Conservation (phyloP, 768 basidiomycete genomes). For the Lenzites betulinus region DNA sequence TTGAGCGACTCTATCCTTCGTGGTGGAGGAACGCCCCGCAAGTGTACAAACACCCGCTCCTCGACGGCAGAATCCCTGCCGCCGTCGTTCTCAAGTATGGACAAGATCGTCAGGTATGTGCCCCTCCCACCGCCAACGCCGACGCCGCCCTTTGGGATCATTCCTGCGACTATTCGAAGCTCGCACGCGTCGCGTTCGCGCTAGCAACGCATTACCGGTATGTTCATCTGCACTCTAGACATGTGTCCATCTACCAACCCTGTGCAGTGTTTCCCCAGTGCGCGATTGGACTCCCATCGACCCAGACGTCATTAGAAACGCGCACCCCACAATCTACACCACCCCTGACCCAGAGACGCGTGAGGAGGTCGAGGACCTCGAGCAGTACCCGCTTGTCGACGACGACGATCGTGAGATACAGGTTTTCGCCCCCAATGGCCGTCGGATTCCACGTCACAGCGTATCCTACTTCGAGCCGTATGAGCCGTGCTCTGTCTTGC, state of each 20-base stretch:
- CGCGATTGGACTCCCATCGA: neutral
- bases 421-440: neutral
- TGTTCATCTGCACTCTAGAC: no score
- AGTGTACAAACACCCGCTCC: neutral
- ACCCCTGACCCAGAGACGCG: neutral
- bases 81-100: neutral
- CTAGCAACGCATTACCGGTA: conserved; percentile 1
- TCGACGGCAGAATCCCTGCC: neutral
- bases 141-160: neutral
- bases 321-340: neutral
- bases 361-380: neutral
- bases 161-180: neutral
- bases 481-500: neutral
- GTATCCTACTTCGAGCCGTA: neutral
- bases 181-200: neutral
- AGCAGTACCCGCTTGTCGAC: neutral
- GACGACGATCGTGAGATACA: neutral
- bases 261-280: neutral
- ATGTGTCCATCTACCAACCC: neutral
- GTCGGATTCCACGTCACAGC: neutral
- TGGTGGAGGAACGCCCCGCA: neutral
- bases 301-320: neutral
- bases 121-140: neutral
- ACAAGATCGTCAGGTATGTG: neutral
- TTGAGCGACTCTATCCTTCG: neutral